Evolutionary conservation across 2,329 filamentous ascomycete species (phyloP).

Genomic region (Fonsecaea erecta): DNA sequence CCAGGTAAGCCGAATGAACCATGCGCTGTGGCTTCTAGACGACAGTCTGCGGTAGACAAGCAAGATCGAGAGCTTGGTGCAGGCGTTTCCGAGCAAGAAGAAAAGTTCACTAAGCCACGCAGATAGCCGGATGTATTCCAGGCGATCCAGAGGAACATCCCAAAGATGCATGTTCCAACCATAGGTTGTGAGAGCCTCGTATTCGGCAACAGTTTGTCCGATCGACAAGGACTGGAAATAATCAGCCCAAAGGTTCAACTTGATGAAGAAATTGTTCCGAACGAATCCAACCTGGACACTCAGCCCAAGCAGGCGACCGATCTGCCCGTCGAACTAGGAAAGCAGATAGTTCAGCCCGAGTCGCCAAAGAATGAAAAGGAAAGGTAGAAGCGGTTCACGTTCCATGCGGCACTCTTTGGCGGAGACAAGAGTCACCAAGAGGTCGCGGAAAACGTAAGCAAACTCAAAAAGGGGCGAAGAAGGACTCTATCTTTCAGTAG

Average conservation of each 20-base stretch:
- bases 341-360: constrained; percentile 2
- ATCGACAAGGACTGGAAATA: constrained; percentile 22
- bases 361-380: constrained; percentile 31
- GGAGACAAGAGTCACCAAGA: constrained; percentile 21
- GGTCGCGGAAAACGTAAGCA: constrained; percentile 12
- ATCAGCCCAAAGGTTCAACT: constrained; percentile 25
- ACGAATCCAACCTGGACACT: not conserved
- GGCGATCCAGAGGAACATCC: constrained; percentile 19
- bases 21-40: constrained; percentile 20
- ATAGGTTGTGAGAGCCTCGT: constrained; percentile 24
- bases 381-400: constrained; percentile 29
- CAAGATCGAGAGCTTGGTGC: constrained; percentile 28
- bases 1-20: constrained; percentile 29
- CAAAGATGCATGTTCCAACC: constrained; percentile 31
- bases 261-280: constrained; percentile 22
- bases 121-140: constrained; percentile 21
- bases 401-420: constrained; percentile 26
- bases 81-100: constrained; percentile 28
- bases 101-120: constrained; percentile 30
- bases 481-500: constrained; percentile 26
- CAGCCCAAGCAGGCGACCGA: not conserved
- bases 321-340: not conserved
- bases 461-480: constrained; percentile 29
- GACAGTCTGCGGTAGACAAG: constrained; percentile 30
- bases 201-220: constrained; percentile 26